Evolutionary conservation across 805 yeast species (phyloP).

Genomic region (Zygosaccharomyces bisporus): DNA sequence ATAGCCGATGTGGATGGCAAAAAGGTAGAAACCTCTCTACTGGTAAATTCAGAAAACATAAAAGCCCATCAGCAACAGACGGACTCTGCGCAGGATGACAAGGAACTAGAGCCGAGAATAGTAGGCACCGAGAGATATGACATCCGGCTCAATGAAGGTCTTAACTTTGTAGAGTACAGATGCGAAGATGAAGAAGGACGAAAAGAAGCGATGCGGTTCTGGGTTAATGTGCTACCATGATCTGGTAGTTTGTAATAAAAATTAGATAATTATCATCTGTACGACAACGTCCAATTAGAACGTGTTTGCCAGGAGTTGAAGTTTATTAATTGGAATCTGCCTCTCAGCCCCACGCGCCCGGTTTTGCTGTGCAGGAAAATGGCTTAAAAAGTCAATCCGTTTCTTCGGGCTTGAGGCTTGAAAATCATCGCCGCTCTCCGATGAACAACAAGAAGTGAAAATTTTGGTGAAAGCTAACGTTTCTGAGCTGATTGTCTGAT

Average conservation of each 20-base stretch:
- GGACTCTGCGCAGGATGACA: slow-evolving; percentile 10
- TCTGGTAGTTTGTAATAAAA: not conserved
- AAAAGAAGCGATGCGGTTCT: slow-evolving; percentile 29
- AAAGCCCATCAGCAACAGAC: slow-evolving; percentile 15
- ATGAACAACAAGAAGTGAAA: not conserved
- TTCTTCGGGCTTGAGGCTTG: not conserved
- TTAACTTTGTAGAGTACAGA: slow-evolving; percentile 28
- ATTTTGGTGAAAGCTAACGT: not conserved
- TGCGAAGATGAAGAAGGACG: slow-evolving; percentile 19
- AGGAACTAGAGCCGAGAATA: slow-evolving; percentile 7
- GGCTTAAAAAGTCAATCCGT: not conserved
- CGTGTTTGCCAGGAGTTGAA: not conserved
- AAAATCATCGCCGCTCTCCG: not conserved
- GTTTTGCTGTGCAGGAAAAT: not conserved
- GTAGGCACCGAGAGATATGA: slow-evolving; percentile 27
- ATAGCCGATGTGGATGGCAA: slow-evolving; percentile 17
- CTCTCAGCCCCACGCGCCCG: not conserved
- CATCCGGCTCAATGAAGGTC: slow-evolving; percentile 32
- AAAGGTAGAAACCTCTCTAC: slow-evolving; percentile 15
- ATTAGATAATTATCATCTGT: not conserved
- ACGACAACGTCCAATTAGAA: not conserved
- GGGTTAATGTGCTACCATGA: slow-evolving; percentile 35
- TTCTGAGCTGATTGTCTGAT: not conserved
- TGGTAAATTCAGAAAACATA: slow-evolving; percentile 26
- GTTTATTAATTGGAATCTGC: not conserved